Evolutionary conservation across 2,329 filamentous ascomycete species (phyloP), one percentile per base, ranked within the genome.

Genomic region (Sclerotinia borealis): DNA sequence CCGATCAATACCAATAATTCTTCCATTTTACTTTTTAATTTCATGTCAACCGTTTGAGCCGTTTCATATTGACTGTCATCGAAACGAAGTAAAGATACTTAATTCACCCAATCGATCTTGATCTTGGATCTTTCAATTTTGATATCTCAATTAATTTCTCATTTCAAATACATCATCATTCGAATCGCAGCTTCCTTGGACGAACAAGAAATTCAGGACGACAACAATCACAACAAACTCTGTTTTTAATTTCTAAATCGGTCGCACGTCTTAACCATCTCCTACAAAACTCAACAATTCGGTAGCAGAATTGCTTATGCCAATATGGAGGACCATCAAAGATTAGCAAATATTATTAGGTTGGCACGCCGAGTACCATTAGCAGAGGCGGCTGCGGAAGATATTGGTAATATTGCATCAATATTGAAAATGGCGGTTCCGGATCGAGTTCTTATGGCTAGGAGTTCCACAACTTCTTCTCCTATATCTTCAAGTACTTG

Each of bases 401-500:
- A 63, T 19, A 64, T 71, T 47, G 69, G 66, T 43, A 64, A 61
- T 27, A 70, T 72, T 66, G 68, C 68, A 25, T 55, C 66, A 25
- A 55, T 69, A 31, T 66, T 69, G 50, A 67, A 72, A 29, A 65
- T 72, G 36, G 67, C 64, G 13, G 63, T 68, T 13, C 71, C 71
- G 5, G 64, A 65, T 43, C 69, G 65, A 19, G 64, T 71, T 27
- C 50, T 73, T 19, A 68, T 70, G 55, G 64, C 55, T 29, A 69
- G 66, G 63, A 66, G 59, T 51, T 59, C 65, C 39, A 65, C 66
- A 19, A 67, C 70, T 10, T 66, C 72, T 29, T 54, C 67, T 5
- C 63, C 68, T 7, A 64, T 66, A 19, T 65, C 69, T 1, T 69
- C 56, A 68, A 75, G 67, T n/a, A 70, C 68, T 29, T 77, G 75